These are phyloP conservation scores for Aspergillus terreus DNA, from an alignment of 2,329 filamentous ascomycete genomes.

Conservation along the genomic window DNA sequence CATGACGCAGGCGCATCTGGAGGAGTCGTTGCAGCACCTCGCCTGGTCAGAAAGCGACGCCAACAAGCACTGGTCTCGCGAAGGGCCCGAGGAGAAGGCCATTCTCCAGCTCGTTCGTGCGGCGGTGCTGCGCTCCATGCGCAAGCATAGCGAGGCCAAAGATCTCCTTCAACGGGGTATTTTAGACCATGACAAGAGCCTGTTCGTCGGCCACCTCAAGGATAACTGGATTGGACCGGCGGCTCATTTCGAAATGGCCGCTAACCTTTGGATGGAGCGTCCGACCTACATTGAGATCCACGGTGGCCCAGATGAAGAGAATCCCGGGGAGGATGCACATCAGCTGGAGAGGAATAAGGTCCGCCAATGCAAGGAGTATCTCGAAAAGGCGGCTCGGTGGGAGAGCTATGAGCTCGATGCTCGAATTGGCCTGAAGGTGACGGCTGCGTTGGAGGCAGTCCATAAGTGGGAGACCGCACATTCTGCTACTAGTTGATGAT, in stretches of 20 bases:
- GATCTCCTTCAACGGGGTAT: conserved; percentile 60
- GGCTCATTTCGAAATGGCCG: conserved; percentile 82
- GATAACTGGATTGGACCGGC: conserved; percentile 66
- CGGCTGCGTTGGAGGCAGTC: conserved; percentile 43
- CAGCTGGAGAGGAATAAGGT: conserved; percentile 39
- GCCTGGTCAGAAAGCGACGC: conserved; percentile 64
- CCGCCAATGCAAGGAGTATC: conserved; percentile 51
- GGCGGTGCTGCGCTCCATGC: conserved; percentile 62
- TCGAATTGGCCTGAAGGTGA: conserved; percentile 49
- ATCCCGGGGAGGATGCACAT: conserved; percentile 4
- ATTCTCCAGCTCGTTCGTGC: conserved; percentile 65
- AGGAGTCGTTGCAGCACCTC: conserved; percentile 60
- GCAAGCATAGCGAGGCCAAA: conserved; percentile 62
- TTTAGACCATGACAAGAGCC: conserved; percentile 52
- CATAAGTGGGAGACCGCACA: conserved; percentile 39
- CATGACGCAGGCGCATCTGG: conserved; percentile 65
- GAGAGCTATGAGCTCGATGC: conserved; percentile 61
- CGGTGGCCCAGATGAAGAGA: conserved; percentile 7
- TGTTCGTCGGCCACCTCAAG: conserved; percentile 50
- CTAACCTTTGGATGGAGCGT: conserved; percentile 70
- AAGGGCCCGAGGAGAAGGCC: conserved; percentile 58
- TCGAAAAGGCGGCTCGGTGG: conserved; percentile 58
- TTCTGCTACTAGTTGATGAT: conserved; percentile 11
- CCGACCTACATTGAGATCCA: conserved; percentile 37
- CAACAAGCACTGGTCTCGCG: conserved; percentile 49